Conservation (phyloP, 2,329 filamentous ascomycete species). For the Phaeosphaeriaceae sp. region DNA sequence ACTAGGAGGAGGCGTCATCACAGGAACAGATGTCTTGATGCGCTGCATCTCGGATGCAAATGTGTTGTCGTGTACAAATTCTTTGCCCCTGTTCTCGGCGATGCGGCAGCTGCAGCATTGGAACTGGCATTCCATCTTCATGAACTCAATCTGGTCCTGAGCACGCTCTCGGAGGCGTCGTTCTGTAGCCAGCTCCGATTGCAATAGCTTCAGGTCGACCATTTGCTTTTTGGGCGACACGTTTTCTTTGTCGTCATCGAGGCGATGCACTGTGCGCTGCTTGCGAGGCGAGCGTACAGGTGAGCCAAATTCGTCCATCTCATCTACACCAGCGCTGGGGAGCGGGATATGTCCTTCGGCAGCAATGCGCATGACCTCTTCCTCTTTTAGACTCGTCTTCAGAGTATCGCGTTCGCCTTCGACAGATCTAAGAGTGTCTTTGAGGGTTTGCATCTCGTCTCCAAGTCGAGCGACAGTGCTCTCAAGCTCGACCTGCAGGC, state of each 20-base stretch:
- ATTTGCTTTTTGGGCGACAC: conserved; percentile 52
- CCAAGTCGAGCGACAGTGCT: conserved; percentile 68
- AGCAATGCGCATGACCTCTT: conserved; percentile 75
- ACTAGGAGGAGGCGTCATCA: conserved; percentile 69
- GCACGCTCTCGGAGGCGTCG: conserved; percentile 70
- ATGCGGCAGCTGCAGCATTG: conserved; percentile 68
- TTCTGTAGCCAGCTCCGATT: conserved; percentile 60
- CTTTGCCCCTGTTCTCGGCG: conserved; percentile 47
- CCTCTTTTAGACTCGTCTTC: conserved; percentile 74
- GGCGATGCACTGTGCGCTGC: conserved; percentile 52
- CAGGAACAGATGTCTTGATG: conserved; percentile 55
- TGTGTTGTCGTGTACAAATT: conserved; percentile 48
- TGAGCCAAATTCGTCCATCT: conserved; percentile 68
- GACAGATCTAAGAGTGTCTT: conserved; percentile 68
- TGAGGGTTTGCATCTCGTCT: conserved; percentile 70
- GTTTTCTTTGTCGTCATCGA: conserved; percentile 56
- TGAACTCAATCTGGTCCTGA: conserved; percentile 75
- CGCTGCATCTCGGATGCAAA: conserved; percentile 45
- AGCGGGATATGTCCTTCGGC: conserved; percentile 74
- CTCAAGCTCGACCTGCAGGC: conserved; percentile 58
- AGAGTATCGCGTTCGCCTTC: conserved; percentile 79
- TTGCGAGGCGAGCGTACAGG: conserved; percentile 62
- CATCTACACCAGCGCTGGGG: conserved; percentile 58
- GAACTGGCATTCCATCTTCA: conserved; percentile 76
- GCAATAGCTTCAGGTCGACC: conserved; percentile 56